These are phyloP conservation scores for Lactarius deliciosus DNA, from an alignment of 768 basidiomycete genomes.

Conservation along the genomic window DNA sequence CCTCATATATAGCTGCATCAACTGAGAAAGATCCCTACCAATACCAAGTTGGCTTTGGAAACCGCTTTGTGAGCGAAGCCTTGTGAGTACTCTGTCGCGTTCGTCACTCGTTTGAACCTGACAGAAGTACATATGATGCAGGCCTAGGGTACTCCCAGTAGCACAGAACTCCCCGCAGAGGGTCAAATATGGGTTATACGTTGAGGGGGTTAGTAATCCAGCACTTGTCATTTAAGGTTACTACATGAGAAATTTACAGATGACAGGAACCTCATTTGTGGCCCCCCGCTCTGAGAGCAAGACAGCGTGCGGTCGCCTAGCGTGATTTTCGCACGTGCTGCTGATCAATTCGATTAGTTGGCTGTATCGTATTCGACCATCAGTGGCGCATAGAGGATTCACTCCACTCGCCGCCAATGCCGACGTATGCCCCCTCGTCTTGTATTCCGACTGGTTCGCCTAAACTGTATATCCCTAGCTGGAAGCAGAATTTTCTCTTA, in stretches of 20 bases:
- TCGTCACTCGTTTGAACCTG: not conserved
- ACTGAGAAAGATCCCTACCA: constrained; percentile 51
- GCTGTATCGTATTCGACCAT: constrained; percentile 67
- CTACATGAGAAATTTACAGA: constrained; percentile 36
- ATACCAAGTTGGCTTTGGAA: constrained; percentile 61
- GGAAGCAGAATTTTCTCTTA: constrained; percentile 59
- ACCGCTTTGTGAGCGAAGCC: constrained; percentile 55
- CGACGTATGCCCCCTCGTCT: constrained; percentile 43
- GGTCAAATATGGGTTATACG: constrained; percentile 61
- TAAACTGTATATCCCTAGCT: constrained; percentile 40
- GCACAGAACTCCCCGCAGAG: constrained; percentile 65
- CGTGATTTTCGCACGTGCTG: not conserved
- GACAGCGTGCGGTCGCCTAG: constrained; percentile 42
- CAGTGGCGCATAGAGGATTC: constrained; percentile 66
- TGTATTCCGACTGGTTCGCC: not conserved
- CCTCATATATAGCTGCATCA: constrained; percentile 40
- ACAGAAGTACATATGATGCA: constrained; percentile 29
- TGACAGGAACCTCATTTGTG: constrained; percentile 61
- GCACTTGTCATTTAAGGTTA: not conserved
- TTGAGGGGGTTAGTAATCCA: constrained; percentile 48
- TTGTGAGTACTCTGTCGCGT: constrained; percentile 40
- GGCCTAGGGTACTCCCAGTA: constrained; percentile 55
- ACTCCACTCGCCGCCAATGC: constrained; percentile 53
- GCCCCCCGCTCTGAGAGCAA: constrained; percentile 56
- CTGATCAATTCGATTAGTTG: constrained; percentile 40